Base-by-base conservation (phyloP, 2,329 filamentous ascomycete genomes). In the Microcera coccophila region DNA sequence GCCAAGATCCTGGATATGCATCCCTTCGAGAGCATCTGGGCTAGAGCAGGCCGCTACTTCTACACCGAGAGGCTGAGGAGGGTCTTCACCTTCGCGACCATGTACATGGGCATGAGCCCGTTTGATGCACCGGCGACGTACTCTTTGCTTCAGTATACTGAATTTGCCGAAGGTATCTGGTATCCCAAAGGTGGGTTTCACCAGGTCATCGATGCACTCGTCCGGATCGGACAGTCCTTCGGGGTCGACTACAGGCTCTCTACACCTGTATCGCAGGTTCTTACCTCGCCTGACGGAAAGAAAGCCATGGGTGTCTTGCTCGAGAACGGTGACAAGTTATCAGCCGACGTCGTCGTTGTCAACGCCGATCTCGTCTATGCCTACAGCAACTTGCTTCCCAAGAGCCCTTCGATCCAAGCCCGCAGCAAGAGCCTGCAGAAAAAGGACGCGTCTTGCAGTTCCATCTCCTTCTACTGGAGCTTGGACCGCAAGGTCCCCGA, bases 31-130 rank as follows among this genome's bases (percentile, higher is more conserved):
- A 83, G 75, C 53, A 84, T 87, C 14, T 89, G 82, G 69, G 70
- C 70, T 5, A 67, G 85, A 20, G 80, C 83, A 3, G 70, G 76
- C 19, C 74, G 73, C 47, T 88, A 88, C 56, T 89, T 89, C 62
- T 75, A 71, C 70, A 83, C 81, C 0, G 84, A 88, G 58, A 70
- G 84, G 44, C 58, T 89, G 55, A 70, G 85, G 47, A 68, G 84
- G 19, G 84, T 85, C 0, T 89, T 89, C 51, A 88, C 85, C 0
- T 89, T 89, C 63, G 84, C 79, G 17, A 87, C 82, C 54, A 90
- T 89, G 85, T 89, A 90, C 58, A 85, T 89, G 81, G 85, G 85
- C 0, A 89, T 89, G 85, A 82, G 75, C 41, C 85, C 85, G 0
- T 89, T 85, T 58, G 82, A 87, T 58, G 84, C 85, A 0, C 85